phyloP scores from a whole-genome alignment of 2,329 filamentous ascomycete species.

The Phialemonium atrogriseum region DNA sequence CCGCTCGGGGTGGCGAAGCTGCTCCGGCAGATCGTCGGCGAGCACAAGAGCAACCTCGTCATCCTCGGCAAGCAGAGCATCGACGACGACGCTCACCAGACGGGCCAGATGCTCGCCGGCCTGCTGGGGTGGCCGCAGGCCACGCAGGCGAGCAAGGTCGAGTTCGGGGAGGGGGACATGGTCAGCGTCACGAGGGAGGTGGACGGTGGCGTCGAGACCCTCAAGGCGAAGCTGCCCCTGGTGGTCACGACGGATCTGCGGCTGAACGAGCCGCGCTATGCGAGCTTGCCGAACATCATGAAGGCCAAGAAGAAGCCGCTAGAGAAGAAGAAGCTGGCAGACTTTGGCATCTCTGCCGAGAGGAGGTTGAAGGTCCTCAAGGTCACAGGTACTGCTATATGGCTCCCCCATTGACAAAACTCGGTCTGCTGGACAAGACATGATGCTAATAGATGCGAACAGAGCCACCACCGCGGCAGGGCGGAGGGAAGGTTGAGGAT shows the following conservation, averaged over 20 bases:
- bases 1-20: slow-evolving; percentile 90
- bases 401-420: too few relatives aligned
- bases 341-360: slow-evolving; percentile 69
- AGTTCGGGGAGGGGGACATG: slow-evolving; percentile 60
- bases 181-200: slow-evolving; percentile 85
- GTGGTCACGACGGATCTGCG: slow-evolving; percentile 91
- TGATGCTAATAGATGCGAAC: too few relatives aligned
- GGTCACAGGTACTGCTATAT: slow-evolving; percentile 56
- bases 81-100: slow-evolving; percentile 92
- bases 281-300: slow-evolving; percentile 97
- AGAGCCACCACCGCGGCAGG: slow-evolving; percentile 83
- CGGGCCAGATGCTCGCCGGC: slow-evolving; percentile 95
- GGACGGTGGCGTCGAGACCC: slow-evolving; percentile 88
- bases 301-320: slow-evolving; percentile 99
- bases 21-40: slow-evolving; percentile 67
- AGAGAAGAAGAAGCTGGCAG: slow-evolving; percentile 80
- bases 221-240: slow-evolving; percentile 79
- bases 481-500: slow-evolving; percentile 94
- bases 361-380: slow-evolving; percentile 81
- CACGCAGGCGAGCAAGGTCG: slow-evolving; percentile 81
- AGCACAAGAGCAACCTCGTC: slow-evolving; percentile 84
- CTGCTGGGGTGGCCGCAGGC: slow-evolving; percentile 89
- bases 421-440: too few relatives aligned
- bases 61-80: slow-evolving; percentile 97
- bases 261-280: slow-evolving; percentile 91